Evolutionary conservation across 2,329 filamentous ascomycete species (phyloP).

Genomic region (Cladobotryum protrusum): DNA sequence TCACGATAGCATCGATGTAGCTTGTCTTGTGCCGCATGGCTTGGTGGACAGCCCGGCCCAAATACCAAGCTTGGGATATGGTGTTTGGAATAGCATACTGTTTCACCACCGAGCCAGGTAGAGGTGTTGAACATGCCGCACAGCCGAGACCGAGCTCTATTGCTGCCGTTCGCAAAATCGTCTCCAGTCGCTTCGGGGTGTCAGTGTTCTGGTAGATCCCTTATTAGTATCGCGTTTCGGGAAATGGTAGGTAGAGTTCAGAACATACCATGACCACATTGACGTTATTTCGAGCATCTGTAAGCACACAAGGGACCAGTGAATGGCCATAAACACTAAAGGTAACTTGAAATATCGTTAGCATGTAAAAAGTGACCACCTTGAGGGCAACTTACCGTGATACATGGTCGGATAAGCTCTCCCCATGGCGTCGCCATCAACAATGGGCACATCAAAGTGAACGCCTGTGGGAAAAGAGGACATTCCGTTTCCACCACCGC

Average conservation of each 20-base stretch:
- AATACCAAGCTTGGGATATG: slow-evolving; percentile 29
- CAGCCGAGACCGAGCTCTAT: slow-evolving; percentile 35
- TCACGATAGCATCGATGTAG: slow-evolving; percentile 23
- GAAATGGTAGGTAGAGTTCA: neutral
- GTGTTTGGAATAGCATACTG: slow-evolving; percentile 27
- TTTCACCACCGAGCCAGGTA: slow-evolving; percentile 28
- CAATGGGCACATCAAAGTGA: slow-evolving; percentile 30
- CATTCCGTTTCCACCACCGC: slow-evolving; percentile 34
- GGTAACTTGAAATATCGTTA: slow-evolving; percentile 20
- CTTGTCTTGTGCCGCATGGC: slow-evolving; percentile 24
- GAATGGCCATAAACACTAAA: slow-evolving; percentile 34
- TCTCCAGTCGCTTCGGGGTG: slow-evolving; percentile 28
- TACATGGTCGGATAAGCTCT: slow-evolving; percentile 34
- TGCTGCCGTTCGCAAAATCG: slow-evolving; percentile 28
- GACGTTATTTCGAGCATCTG: slow-evolving; percentile 31
- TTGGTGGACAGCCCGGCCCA: slow-evolving; percentile 26
- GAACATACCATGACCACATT: slow-evolving; percentile 25
- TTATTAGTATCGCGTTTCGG: neutral
- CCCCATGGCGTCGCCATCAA: slow-evolving; percentile 34
- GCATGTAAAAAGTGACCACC: accelerated
- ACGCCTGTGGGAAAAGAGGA: slow-evolving; percentile 27
- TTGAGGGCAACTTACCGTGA: slow-evolving; percentile 20
- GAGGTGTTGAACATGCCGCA: slow-evolving; percentile 28
- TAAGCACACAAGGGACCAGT: slow-evolving; percentile 30
- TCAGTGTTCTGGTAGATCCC: slow-evolving; percentile 24